Conservation (phyloP, 2,329 filamentous ascomycete genomes). For the Fusarium foetens region DNA sequence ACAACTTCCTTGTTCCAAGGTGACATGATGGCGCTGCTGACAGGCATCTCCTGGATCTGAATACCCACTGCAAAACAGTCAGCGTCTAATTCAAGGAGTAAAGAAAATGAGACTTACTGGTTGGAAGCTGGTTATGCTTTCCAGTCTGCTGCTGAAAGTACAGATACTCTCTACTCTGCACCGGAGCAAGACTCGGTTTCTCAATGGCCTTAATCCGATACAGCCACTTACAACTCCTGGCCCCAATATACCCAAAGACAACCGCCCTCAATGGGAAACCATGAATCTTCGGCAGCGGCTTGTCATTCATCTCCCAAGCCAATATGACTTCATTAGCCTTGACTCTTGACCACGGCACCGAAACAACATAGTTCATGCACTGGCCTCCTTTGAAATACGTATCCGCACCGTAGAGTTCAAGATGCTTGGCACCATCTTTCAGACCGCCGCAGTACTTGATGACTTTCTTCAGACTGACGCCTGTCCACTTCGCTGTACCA, state of each 20-base stretch:
- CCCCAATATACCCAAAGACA: constrained; percentile 74
- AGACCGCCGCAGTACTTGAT: constrained; percentile 76
- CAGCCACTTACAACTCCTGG: constrained; percentile 70
- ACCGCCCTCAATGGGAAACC: constrained; percentile 71
- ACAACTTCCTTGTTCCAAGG: constrained; percentile 68
- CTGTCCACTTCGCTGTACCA: constrained; percentile 70
- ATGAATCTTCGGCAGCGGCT: constrained; percentile 71
- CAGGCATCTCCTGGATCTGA: constrained; percentile 78
- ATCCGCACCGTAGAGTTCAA: constrained; percentile 76
- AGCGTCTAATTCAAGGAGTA: not conserved
- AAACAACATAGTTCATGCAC: constrained; percentile 74
- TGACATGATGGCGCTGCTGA: constrained; percentile 73
- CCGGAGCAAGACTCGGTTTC: constrained; percentile 65
- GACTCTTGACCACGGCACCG: constrained; percentile 74
- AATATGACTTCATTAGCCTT: constrained; percentile 73
- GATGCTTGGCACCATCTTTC: constrained; percentile 62
- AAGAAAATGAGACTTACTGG: constrained; percentile 47
- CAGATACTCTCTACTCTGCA: constrained; percentile 73
- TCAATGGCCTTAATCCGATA: constrained; percentile 70
- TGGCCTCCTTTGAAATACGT: constrained; percentile 77
- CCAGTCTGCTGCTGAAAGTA: constrained; percentile 76
- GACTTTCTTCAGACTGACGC: constrained; percentile 73
- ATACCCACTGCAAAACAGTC: constrained; percentile 55
- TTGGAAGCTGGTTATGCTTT: constrained; percentile 71
- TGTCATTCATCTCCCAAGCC: constrained; percentile 77